Evolutionary conservation across 345 rosid genomes (phyloP).

Genomic region (Excoecaria cochinchinensis): DNA sequence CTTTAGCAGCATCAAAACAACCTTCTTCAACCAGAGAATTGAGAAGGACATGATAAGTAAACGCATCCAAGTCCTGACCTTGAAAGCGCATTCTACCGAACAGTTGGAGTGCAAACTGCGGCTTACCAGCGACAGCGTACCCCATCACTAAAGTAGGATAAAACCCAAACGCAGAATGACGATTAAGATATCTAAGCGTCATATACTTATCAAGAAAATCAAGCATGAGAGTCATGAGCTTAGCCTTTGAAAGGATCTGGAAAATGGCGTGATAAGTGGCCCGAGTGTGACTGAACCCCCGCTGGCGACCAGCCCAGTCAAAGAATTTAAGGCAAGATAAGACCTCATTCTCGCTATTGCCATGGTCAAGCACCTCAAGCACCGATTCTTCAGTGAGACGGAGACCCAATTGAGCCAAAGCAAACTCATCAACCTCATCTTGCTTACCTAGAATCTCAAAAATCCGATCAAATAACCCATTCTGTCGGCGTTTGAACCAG

Average conservation of each 20-base stretch:
- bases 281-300: constrained; percentile 57
- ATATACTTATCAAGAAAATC: constrained; percentile 45
- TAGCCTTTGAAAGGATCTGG: constrained; percentile 57
- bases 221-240: constrained; percentile 40
- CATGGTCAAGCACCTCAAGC: constrained; percentile 55
- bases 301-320: constrained; percentile 89
- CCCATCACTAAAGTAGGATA: constrained; percentile 67
- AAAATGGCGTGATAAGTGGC: constrained; percentile 64
- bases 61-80: constrained; percentile 70
- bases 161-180: constrained; percentile 31
- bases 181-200: constrained; percentile 3
- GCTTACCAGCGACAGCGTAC: constrained; percentile 70
- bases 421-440: constrained; percentile 28
- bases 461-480: constrained; percentile 37
- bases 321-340: constrained; percentile 76
- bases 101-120: constrained; percentile 62
- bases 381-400: constrained; percentile 56
- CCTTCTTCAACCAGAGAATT: constrained; percentile 70
- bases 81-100: constrained; percentile 72
- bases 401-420: constrained; percentile 47
- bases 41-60: constrained; percentile 60
- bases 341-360: constrained; percentile 37
- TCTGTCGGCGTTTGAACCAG: constrained; percentile 52
- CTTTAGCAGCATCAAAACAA: constrained; percentile 48
- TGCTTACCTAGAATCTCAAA: constrained; percentile 36